Base-by-base conservation (phyloP, 768 basidiomycete species). In the Roridomyces roridus region DNA sequence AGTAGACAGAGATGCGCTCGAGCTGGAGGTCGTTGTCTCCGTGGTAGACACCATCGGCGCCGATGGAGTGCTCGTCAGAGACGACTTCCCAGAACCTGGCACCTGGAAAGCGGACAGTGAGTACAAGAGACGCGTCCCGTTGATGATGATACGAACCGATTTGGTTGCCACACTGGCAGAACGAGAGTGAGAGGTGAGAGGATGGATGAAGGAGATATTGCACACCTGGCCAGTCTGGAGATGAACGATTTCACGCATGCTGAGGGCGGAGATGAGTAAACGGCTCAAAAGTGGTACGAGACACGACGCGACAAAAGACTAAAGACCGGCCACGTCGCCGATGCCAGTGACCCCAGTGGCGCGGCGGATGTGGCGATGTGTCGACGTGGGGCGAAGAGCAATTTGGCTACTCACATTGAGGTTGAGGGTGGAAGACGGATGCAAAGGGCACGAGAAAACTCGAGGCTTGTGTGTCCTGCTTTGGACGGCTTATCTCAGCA, bases 161-260 rank as follows among this genome's bases (percentile, higher is more conserved):
- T 84, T 98, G 96, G 92, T 98, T 98, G 85, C 96, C 96, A 75
- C 96, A 98, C 93, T 85, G 68, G 50, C 68, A 66, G 59, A 61
- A 70, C n/a, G 68, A 64, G 62, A 55, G 65, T 62, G 52, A 66
- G 47, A 61, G 60, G 55, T 72, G 67, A 66, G 73, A 66, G 59
- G 67, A 57, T 31, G 29, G 40, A 39, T 24, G 24, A 50, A 54
- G 34, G 50, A 26, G 10, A 51, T 59, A 44, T 29, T 47, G 70
- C 80, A 67, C 69, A 94, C 94, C 87, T 97, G 96, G 80, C 96
- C 96, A 63, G 96, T 98, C 77, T 98, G 96, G 71, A 98, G 88
- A 80, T 98, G 96, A 74, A 98, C 96, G 79, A 98, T 98, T 88
- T 98, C 96, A 83, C 96, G 92, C 92, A 94, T 94, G 83, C 92